Evolutionary conservation across 2,329 filamentous ascomycete genomes (phyloP).

Genomic region (Fusarium tjaetaba): DNA sequence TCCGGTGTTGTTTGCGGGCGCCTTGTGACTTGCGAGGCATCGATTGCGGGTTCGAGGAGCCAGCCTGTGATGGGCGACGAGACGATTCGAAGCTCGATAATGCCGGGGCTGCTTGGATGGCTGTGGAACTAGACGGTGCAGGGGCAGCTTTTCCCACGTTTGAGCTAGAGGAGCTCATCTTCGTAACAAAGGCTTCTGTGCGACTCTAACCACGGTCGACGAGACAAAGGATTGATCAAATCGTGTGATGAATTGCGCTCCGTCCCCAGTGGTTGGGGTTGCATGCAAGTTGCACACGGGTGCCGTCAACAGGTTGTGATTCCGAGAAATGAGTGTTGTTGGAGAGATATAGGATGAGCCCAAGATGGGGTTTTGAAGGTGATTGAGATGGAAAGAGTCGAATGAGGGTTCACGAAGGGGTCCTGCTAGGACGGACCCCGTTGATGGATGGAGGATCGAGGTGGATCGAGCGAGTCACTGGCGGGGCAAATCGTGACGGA

Average conservation of each 20-base stretch:
- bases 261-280: conserved; percentile 10
- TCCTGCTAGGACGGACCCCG: conserved; percentile 51
- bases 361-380: conserved; percentile 2
- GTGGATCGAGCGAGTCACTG: conserved; percentile 49
- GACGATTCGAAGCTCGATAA: conserved; percentile 60
- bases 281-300: not conserved
- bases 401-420: conserved; percentile 42
- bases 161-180: conserved; percentile 49
- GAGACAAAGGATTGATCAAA: conserved; percentile 16
- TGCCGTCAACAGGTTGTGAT: not conserved
- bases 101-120: conserved; percentile 54
- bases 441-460: conserved; percentile 45
- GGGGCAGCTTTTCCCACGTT: conserved; percentile 63
- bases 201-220: not conserved
- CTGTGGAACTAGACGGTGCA: conserved; percentile 52
- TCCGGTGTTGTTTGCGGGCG: conserved; percentile 84
- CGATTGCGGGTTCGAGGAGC: conserved; percentile 44
- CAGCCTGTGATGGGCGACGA: conserved; percentile 58
- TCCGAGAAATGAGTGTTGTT: not conserved
- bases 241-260: conserved; percentile 8
- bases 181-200: conserved; percentile 10
- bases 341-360: not conserved
- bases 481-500: conserved; percentile 52
- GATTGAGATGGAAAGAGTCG: conserved; percentile 23
- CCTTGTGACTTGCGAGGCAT: conserved; percentile 79